Conservation (phyloP, 2,329 filamentous ascomycete species). For the Orbilia blumenaviensis region DNA sequence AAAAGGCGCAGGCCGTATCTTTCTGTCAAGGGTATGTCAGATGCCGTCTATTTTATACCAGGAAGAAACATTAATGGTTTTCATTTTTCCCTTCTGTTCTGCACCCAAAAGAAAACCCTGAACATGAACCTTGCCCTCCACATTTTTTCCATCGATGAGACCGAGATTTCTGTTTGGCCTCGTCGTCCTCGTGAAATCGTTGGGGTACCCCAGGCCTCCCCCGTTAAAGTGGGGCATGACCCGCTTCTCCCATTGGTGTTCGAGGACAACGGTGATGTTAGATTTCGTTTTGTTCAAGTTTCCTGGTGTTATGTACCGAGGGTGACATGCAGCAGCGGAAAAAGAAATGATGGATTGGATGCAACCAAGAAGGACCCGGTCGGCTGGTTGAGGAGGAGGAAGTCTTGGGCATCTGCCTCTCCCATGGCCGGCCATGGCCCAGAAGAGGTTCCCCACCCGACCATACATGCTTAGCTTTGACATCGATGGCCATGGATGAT, state of each 20-base stretch:
- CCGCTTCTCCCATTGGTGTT: slow-evolving; percentile 19
- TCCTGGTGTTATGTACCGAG: slow-evolving; percentile 50
- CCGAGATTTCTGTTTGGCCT: slow-evolving; percentile 35
- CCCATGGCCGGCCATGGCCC: no score
- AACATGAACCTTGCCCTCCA: slow-evolving; percentile 29
- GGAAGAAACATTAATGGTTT: slow-evolving; percentile 29
- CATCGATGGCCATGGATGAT: no score
- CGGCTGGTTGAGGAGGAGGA: slow-evolving; percentile 22
- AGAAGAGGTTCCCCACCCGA: slow-evolving; percentile 19
- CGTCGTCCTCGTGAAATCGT: slow-evolving; percentile 40
- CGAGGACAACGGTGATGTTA: slow-evolving; percentile 19
- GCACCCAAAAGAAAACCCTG: slow-evolving; percentile 7
- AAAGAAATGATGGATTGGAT: slow-evolving; percentile 21
- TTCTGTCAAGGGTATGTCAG: slow-evolving; percentile 40
- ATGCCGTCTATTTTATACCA: slow-evolving; percentile 50
- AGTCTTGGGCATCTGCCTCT: slow-evolving; percentile 23
- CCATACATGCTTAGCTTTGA: slow-evolving; percentile 21
- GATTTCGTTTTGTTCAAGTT: slow-evolving; percentile 32
- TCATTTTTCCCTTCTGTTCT: slow-evolving; percentile 8
- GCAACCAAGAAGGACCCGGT: slow-evolving; percentile 28
- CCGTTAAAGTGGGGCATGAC: slow-evolving; percentile 24
- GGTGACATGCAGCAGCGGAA: slow-evolving; percentile 35
- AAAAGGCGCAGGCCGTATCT: slow-evolving; percentile 35
- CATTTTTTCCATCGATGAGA: slow-evolving; percentile 22
- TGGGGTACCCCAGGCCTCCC: slow-evolving; percentile 49